Conservation (phyloP, 768 basidiomycete species). For the Leccinellum albellum region DNA sequence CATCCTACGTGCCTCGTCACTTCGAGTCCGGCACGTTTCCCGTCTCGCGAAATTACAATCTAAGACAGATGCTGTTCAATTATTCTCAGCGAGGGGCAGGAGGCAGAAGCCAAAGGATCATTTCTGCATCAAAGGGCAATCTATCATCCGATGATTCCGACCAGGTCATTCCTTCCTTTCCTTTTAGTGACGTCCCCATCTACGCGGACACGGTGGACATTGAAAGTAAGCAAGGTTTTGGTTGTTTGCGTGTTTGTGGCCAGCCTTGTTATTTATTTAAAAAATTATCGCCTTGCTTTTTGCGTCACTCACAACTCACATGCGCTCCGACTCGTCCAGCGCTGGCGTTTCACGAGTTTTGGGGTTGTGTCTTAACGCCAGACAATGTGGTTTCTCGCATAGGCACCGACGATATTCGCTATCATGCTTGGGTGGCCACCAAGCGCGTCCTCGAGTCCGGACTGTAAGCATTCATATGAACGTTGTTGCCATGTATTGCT, state of each 20-base stretch:
- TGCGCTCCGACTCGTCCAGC: slow-evolving; percentile 13
- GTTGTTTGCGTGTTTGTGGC: slow-evolving; percentile 13
- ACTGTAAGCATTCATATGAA: slow-evolving; percentile 6
- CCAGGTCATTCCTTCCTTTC: slow-evolving; percentile 33
- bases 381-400: slow-evolving; percentile 27
- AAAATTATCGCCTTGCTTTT: too few relatives aligned
- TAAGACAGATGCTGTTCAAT: slow-evolving; percentile 30
- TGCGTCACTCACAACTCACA: neutral
- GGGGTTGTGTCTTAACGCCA: slow-evolving; percentile 35
- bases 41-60: slow-evolving; percentile 21
- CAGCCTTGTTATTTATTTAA: too few relatives aligned
- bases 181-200: slow-evolving; percentile 25
- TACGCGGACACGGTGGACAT: slow-evolving; percentile 42
- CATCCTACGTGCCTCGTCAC: slow-evolving; percentile 16
- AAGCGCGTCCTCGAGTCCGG: slow-evolving; percentile 28
- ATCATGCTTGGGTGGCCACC: slow-evolving; percentile 35
- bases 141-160: slow-evolving; percentile 5
- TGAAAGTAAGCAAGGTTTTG: slow-evolving; percentile 30
- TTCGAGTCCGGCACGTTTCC: slow-evolving; percentile 28
- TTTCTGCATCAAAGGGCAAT: neutral
- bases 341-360: slow-evolving; percentile 32
- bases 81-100: slow-evolving; percentile 4
- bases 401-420: slow-evolving; percentile 25
- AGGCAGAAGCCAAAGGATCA: neutral
- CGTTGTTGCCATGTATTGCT: neutral